Evolutionary conservation across 2,329 filamentous ascomycete genomes (phyloP).

Genomic region (Curvularia spicifera): DNA sequence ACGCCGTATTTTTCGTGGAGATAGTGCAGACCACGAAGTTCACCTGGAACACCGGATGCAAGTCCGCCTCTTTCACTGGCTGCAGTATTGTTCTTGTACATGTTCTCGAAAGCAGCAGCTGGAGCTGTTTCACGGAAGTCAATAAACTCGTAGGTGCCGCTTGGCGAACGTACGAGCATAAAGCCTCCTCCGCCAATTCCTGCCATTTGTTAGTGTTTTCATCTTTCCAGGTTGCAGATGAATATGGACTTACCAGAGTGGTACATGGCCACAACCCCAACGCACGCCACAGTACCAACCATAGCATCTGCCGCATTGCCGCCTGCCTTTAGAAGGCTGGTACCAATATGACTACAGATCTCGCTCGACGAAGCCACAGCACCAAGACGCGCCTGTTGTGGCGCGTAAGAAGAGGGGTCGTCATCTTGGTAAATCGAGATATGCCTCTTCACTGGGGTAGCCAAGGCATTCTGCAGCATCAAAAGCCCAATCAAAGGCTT

Average conservation of each 20-base stretch:
- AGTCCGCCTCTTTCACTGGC: conserved; percentile 75
- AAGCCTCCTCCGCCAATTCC: conserved; percentile 93
- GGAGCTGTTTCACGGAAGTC: conserved; percentile 92
- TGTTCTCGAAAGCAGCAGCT: conserved; percentile 78
- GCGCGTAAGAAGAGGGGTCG: conserved; percentile 7
- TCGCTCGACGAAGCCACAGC: conserved; percentile 56
- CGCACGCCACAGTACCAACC: conserved; percentile 56
- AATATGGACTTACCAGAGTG: conserved; percentile 43
- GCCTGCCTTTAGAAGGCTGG: conserved; percentile 53
- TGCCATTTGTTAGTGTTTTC: conserved; percentile 19
- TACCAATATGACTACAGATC: conserved; percentile 56
- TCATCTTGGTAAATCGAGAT: neutral
- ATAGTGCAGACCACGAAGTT: conserved; percentile 79
- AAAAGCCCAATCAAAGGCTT: conserved; percentile 36
- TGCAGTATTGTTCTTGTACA: conserved; percentile 76
- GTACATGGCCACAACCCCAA: conserved; percentile 59
- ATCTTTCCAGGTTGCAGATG: neutral
- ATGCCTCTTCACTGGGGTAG: conserved; percentile 29
- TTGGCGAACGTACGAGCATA: conserved; percentile 74
- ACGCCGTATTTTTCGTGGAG: conserved; percentile 74
- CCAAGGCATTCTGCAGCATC: conserved; percentile 37
- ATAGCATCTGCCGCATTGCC: conserved; percentile 61
- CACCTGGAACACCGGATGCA: conserved; percentile 71
- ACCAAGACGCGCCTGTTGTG: conserved; percentile 44
- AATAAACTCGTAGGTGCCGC: conserved; percentile 82